These are phyloP conservation scores for Talaromyces albobiverticillius DNA, from an alignment of 2,329 filamentous ascomycete genomes.

Conservation along the genomic window DNA sequence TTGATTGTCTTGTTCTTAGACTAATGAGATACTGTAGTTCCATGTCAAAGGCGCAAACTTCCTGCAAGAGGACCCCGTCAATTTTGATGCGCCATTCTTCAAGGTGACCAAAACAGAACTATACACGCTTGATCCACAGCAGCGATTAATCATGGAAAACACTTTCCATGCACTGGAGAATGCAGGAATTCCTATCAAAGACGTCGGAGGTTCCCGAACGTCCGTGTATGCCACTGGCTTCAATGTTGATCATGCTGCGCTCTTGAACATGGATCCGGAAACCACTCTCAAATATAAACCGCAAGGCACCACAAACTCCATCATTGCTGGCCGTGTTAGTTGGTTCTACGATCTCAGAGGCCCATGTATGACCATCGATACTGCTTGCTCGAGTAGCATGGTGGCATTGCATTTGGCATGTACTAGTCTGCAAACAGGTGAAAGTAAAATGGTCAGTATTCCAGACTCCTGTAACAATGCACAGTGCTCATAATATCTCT, in stretches of 20 bases:
- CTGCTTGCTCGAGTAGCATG: constrained; percentile 20
- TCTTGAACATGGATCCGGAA: constrained; percentile 15
- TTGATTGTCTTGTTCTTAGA: background rate
- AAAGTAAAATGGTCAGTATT: constrained; percentile 13
- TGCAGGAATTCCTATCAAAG: constrained; percentile 28
- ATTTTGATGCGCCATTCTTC: constrained; percentile 31
- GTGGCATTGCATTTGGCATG: constrained; percentile 14
- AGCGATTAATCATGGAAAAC: constrained; percentile 29
- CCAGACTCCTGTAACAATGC: no score
- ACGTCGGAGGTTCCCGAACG: constrained; percentile 28
- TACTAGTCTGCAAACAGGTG: constrained; percentile 9
- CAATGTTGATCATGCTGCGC: constrained; percentile 27
- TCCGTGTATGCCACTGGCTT: constrained; percentile 32
- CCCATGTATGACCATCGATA: constrained; percentile 17
- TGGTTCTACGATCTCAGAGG: constrained; percentile 17
- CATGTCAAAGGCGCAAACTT: constrained; percentile 20
- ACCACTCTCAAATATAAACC: constrained; percentile 19
- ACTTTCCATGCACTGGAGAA: constrained; percentile 19
- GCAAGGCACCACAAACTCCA: constrained; percentile 25
- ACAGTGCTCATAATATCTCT: background rate
- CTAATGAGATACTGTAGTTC: constrained; percentile 1
- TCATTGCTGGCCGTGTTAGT: constrained; percentile 30
- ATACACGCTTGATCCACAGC: constrained; percentile 14
- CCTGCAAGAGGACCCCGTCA: constrained; percentile 20
- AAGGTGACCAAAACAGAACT: constrained; percentile 12